Base-by-base conservation (phyloP, 2,329 filamentous ascomycete genomes). In the Diplocarpon rosae region DNA sequence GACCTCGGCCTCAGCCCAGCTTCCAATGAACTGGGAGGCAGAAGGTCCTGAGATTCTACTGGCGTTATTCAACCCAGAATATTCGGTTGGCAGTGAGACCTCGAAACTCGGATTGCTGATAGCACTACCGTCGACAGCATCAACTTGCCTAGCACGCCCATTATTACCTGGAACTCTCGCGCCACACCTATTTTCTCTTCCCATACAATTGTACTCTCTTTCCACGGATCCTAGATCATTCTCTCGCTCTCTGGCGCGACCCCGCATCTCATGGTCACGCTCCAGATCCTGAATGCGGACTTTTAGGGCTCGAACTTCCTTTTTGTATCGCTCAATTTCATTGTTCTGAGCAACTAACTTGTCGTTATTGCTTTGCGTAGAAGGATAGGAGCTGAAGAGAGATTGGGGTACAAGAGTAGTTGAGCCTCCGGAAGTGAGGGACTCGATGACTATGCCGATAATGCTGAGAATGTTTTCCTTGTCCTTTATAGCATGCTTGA, bases 281-380 rank as follows among this genome's bases (percentile, higher is more conserved):
- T 38, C 38, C 15, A 43, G 5, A 9, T 45, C 35, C 34, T 45
- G 32, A 35, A 47, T 20, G 11, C 39, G 43, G 15, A 15, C 24
- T 45, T 43, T 42, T 12, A 55, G 39, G 2, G 36, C 9, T 1
- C 32, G 29, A 46, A 53, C 56, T 8, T 56, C 52, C 12, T 41
- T 51, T 38, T 39, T 44, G 28, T 57, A 40, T 28, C 20, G 38
- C n/a, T 52, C 45, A 31, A 55, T 46, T 32, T 55, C 56, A 4
- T 34, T 24, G 15, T 54, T 45, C 15, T 56, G 37, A 7, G 49
- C 43, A 2, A 49, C 31, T 12, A 15, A 15, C 14, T 49, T 45
- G 10, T n/a, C 28, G n/a, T 37, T 31, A 27, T 6, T n/a, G 2
- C 16, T 6, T 13, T 38, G 20, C 8, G 8, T 15, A 29, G 12